Conservation (phyloP, 768 basidiomycete species). For the Tulasnella sp. region DNA sequence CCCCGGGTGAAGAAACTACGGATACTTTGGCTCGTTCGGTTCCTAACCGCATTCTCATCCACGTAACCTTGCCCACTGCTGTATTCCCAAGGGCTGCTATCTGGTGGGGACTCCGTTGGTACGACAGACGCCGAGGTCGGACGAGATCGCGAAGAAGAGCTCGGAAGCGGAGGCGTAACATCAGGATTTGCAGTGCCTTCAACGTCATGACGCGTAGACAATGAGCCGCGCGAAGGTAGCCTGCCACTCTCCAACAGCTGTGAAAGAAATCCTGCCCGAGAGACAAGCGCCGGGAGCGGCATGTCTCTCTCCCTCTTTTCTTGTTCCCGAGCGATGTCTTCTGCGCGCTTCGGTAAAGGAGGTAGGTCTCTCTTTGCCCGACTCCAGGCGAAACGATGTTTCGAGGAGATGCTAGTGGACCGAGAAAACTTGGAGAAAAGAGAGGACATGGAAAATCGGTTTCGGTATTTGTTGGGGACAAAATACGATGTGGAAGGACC, state of each 20-base stretch:
- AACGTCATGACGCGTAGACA: constrained; percentile 17
- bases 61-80: constrained; percentile 12
- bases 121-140: background rate
- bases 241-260: constrained; percentile 42
- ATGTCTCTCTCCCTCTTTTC: constrained; percentile 34
- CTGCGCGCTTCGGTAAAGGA: background rate
- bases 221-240: constrained; percentile 38
- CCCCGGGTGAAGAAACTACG: constrained; percentile 13
- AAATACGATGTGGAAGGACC: background rate
- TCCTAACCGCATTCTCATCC: constrained; percentile 4
- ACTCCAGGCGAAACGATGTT: background rate
- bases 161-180: background rate
- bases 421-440: constrained; percentile 10
- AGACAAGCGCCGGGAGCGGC: constrained; percentile 41
- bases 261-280: constrained; percentile 38
- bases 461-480: background rate
- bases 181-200: constrained; percentile 1
- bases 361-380: background rate
- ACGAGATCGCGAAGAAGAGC: background rate
- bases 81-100: constrained; percentile 8
- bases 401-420: constrained; percentile 2
- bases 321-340: background rate
- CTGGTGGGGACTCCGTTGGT: background rate
- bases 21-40: constrained; percentile 11
- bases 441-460: constrained; percentile 14